Conservation (phyloP, 306 rosid species). For the Malus asiatica region DNA sequence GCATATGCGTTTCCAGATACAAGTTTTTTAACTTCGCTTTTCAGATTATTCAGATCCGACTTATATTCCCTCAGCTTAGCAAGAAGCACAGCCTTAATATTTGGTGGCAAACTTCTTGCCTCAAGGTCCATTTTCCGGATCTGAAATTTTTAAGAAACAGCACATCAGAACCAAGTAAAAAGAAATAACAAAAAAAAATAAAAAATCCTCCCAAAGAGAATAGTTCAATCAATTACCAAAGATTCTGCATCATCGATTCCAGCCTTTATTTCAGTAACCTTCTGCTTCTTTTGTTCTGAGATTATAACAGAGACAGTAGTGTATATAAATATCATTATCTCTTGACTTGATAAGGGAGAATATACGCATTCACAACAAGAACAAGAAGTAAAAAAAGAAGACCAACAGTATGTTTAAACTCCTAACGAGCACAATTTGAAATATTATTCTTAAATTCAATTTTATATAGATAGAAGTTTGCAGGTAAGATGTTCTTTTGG, state of each 20-base stretch:
- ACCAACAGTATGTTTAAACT: neutral
- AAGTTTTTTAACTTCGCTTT: slow-evolving; percentile 70
- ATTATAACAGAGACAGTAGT: neutral
- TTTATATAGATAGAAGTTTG: neutral
- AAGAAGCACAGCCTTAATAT: slow-evolving; percentile 68
- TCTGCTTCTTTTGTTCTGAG: slow-evolving; percentile 92
- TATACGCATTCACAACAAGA: no score
- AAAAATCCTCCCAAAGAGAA: slow-evolving; percentile 16
- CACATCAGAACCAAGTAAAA: slow-evolving; percentile 5
- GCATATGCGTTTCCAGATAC: slow-evolving; percentile 61
- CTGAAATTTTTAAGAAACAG: slow-evolving; percentile 34
- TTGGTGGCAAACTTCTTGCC: slow-evolving; percentile 94
- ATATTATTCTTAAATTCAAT: neutral
- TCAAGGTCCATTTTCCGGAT: slow-evolving; percentile 87
- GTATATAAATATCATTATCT: no score
- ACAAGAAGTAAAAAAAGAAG: no score
- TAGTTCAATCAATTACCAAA: slow-evolving; percentile 44
- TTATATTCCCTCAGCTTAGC: slow-evolving; percentile 91
- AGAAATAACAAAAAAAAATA: slow-evolving; percentile 12
- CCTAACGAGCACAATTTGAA: neutral
- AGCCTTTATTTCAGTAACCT: slow-evolving; percentile 61
- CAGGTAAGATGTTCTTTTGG: neutral
- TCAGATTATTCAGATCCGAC: slow-evolving; percentile 87
- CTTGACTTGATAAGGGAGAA: no score
- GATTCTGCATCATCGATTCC: slow-evolving; percentile 91